Conservation (phyloP, 495 filamentous ascomycete species). For the Opeltia flavorubescens region DNA sequence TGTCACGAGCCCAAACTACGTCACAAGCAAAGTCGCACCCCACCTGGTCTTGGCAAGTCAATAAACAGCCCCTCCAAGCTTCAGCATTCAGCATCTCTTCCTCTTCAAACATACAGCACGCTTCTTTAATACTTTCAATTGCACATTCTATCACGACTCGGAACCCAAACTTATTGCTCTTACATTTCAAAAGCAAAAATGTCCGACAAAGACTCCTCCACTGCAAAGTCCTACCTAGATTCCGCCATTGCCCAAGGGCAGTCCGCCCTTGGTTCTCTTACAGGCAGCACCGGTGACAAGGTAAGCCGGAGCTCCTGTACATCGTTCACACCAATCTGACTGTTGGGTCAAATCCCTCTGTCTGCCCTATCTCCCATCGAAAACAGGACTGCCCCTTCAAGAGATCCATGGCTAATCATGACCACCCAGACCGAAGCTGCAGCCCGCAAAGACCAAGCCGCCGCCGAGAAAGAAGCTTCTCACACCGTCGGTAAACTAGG, state of each 20-base stretch:
- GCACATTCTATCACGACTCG: neutral
- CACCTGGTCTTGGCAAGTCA: neutral
- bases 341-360: constrained; percentile 1
- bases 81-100: neutral
- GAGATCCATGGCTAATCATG: neutral
- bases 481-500: constrained; percentile 61
- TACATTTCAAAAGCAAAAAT: constrained; percentile 24
- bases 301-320: constrained; percentile 21
- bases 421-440: constrained; percentile 32
- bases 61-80: neutral
- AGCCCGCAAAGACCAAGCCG: constrained; percentile 42
- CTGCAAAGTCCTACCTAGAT: constrained; percentile 70
- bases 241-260: constrained; percentile 60
- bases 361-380: neutral
- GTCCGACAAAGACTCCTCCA: constrained; percentile 57
- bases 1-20: neutral
- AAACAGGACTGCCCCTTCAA: neutral
- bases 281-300: constrained; percentile 58
- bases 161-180: neutral
- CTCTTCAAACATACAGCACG: too few species aligned
- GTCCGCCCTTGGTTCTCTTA: constrained; percentile 53
- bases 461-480: constrained; percentile 52
- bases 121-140: neutral
- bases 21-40: neutral
- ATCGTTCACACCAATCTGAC: neutral